These are phyloP conservation scores for Colletotrichum navitas DNA, from an alignment of 2,329 filamentous ascomycete genomes.

Conservation along the genomic window DNA sequence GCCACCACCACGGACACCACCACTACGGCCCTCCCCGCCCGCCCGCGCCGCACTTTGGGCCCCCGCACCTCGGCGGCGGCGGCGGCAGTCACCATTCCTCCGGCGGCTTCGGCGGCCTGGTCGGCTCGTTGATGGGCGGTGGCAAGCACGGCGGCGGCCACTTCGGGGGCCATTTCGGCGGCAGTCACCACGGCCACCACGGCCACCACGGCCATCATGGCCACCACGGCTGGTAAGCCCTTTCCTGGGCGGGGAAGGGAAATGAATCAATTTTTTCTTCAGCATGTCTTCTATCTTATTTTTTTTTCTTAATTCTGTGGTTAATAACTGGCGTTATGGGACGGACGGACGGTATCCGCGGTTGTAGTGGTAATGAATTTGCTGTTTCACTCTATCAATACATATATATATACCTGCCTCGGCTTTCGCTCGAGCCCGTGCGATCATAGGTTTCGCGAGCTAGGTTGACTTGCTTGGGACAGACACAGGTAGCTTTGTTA, in stretches of 20 bases:
- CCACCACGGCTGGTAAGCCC: too few species aligned
- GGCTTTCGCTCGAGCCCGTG: neutral
- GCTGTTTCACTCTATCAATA: neutral
- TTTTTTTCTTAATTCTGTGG: neutral
- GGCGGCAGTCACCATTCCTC: constrained; percentile 31
- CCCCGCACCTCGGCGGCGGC: constrained; percentile 33
- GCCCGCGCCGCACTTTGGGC: constrained; percentile 10
- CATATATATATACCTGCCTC: constrained; percentile 21
- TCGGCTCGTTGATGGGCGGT: constrained; percentile 40
- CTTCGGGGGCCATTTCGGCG: neutral
- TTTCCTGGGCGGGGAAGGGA: neutral
- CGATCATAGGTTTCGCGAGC: neutral
- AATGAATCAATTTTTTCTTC: neutral
- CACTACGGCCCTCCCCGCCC: constrained; percentile 24
- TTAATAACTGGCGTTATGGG: constrained; percentile 7
- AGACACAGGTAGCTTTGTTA: neutral
- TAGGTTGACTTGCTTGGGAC: neutral
- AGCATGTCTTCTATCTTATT: neutral
- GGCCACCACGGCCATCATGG: constrained; percentile 5
- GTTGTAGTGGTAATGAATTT: neutral
- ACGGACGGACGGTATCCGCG: neutral
- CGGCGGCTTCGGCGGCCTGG: constrained; percentile 45
- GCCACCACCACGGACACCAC: constrained; percentile 18
- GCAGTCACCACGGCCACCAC: constrained; percentile 21
- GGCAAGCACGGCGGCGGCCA: constrained; percentile 39